A percentile compares a stretch with the other conserved stretches of the same genome.
Evolutionary conservation across 768 basidiomycete species (phyloP).

Genomic region (Favolaschia claudopus): DNA sequence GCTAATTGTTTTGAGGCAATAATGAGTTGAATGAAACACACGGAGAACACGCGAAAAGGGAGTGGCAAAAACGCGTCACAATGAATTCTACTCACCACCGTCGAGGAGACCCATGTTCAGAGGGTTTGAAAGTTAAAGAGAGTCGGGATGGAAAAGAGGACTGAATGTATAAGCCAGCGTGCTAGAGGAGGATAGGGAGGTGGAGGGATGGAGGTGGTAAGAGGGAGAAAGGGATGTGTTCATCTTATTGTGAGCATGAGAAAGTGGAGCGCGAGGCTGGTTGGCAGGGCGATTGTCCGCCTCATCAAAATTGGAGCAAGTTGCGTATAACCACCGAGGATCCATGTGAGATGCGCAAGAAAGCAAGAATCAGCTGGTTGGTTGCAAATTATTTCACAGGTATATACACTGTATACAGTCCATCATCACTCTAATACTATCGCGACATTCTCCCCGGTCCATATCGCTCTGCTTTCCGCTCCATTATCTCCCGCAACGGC

Average conservation of each 20-base stretch:
- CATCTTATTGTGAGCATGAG: neutral
- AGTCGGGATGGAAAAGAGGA: constrained; percentile 30
- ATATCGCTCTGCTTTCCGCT: constrained; percentile 82
- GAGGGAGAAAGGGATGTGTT: neutral
- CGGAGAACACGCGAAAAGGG: neutral
- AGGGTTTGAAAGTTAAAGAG: constrained; percentile 14
- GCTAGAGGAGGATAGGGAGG: constrained; percentile 11
- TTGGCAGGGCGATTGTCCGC: constrained; percentile 1
- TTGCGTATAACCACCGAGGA: too few species aligned
- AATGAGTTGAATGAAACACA: too few species aligned
- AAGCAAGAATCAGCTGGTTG: too few species aligned
- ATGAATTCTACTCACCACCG: constrained; percentile 13
- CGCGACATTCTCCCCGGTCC: constrained; percentile 45
- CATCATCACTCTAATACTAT: too few species aligned
- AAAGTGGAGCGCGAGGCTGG: neutral
- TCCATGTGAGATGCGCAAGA: too few species aligned
- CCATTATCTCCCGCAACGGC: constrained; percentile 92
- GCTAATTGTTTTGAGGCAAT: neutral
- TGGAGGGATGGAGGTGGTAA: neutral
- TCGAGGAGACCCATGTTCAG: constrained; percentile 16
- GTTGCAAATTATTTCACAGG: too few species aligned
- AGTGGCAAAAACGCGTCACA: too few species aligned
- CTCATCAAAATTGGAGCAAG: neutral
- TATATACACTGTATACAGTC: too few species aligned
- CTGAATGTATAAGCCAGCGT: neutral